Evolutionary conservation across 768 basidiomycete species (phyloP).

Genomic region (Harrya chromipes): DNA sequence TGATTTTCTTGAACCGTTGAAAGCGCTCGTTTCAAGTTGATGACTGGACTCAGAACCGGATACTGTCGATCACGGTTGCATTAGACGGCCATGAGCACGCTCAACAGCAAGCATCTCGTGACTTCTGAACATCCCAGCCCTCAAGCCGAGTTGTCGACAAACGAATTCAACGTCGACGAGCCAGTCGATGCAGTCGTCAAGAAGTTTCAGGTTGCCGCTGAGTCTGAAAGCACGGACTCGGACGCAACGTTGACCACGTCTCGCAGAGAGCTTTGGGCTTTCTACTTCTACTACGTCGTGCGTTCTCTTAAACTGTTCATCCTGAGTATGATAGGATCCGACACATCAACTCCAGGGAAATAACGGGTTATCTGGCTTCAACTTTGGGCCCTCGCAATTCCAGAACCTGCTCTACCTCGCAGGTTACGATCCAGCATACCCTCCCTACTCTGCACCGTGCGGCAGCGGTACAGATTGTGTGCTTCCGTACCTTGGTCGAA

Average conservation of each 20-base stretch:
- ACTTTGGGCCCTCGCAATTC: slow-evolving; percentile 73
- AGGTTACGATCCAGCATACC: slow-evolving; percentile 64
- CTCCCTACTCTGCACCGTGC: slow-evolving; percentile 53
- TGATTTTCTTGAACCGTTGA: no score
- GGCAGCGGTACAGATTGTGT: slow-evolving; percentile 51
- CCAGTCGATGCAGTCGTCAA: background rate
- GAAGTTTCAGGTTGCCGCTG: background rate
- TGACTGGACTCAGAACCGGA: no score
- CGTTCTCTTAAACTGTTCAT: slow-evolving; percentile 6
- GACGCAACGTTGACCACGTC: slow-evolving; percentile 34
- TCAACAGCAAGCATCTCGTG: background rate
- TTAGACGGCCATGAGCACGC: slow-evolving; percentile 4
- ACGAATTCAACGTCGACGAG: background rate
- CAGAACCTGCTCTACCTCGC: slow-evolving; percentile 70
- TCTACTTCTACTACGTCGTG: slow-evolving; percentile 56
- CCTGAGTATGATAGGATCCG: no score
- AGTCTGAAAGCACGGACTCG: background rate
- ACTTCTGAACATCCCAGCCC: background rate
- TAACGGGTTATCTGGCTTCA: slow-evolving; percentile 65
- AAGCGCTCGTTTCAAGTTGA: no score
- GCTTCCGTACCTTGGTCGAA: slow-evolving; percentile 58
- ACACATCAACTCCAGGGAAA: slow-evolving; percentile 43
- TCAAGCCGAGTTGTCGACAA: background rate
- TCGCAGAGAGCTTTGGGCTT: slow-evolving; percentile 53
- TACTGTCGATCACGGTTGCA: background rate